phyloP scores from a whole-genome alignment of 139 green algal species.

The Tetraselmis striata region DNA sequence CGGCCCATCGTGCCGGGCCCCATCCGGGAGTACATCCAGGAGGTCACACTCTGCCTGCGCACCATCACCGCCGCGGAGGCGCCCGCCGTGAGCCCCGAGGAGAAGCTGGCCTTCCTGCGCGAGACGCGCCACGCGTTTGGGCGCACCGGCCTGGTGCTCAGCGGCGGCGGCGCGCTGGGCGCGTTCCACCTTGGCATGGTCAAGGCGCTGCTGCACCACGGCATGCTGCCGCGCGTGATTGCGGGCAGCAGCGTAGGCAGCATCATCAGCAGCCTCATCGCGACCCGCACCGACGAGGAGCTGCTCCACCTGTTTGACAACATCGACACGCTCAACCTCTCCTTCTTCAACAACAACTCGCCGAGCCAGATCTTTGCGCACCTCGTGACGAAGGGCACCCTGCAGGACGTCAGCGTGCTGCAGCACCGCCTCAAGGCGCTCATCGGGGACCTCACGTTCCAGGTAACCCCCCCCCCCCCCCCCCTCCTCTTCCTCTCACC shows the following conservation, averaged over 20 bases:
- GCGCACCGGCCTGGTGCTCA: slow-evolving; percentile 90
- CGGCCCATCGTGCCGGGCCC: slow-evolving; percentile 61
- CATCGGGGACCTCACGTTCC: neutral
- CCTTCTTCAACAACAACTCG: slow-evolving; percentile 80
- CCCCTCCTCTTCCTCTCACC: too few species aligned
- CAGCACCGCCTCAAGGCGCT: neutral
- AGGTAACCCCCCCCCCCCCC: too few species aligned
- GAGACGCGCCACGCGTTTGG: slow-evolving; percentile 94
- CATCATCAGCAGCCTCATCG: slow-evolving; percentile 54
- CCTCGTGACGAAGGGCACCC: slow-evolving; percentile 58
- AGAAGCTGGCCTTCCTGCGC: slow-evolving; percentile 86
- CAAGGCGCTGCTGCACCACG: slow-evolving; percentile 81
- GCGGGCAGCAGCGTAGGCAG: slow-evolving; percentile 80
- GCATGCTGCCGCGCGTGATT: slow-evolving; percentile 86
- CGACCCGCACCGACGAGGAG: slow-evolving; percentile 68
- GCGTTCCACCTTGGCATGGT: slow-evolving; percentile 92
- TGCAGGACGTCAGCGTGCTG: slow-evolving; percentile 29
- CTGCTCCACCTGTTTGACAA: slow-evolving; percentile 58
- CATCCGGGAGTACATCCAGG: slow-evolving; percentile 90
- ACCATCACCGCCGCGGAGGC: slow-evolving; percentile 14
- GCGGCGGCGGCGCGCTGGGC: slow-evolving; percentile 83
- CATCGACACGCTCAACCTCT: slow-evolving; percentile 65
- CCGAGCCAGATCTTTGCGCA: slow-evolving; percentile 54
- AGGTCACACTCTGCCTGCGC: slow-evolving; percentile 73
- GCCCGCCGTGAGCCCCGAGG: slow-evolving; percentile 24